Conservation (phyloP, 2,329 filamentous ascomycete species). For the Cordyceps pruinosa region DNA sequence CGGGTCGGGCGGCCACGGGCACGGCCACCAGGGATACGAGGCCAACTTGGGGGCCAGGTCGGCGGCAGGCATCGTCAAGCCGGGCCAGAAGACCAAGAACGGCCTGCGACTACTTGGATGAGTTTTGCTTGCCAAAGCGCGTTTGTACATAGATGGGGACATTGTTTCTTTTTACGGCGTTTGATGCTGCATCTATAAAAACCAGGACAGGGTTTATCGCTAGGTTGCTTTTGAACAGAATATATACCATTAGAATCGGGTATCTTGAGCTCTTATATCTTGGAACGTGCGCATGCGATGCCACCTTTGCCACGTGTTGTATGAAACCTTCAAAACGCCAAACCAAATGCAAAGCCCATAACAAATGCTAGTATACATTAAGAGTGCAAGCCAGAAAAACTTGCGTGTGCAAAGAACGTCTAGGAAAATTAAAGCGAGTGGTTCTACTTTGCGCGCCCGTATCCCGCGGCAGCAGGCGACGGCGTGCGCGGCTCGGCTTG, state of each 20-base stretch:
- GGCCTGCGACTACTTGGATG: slow-evolving; percentile 54
- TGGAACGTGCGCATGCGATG: background rate
- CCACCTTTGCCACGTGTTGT: background rate
- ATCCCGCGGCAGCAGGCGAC: background rate
- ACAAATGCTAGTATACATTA: slow-evolving; percentile 5
- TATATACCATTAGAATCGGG: slow-evolving; percentile 11
- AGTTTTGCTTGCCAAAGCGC: background rate
- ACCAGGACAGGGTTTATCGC: background rate
- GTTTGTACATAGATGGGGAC: background rate
- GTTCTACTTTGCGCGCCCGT: background rate
- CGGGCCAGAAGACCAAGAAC: slow-evolving; percentile 61
- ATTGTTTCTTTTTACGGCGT: background rate
- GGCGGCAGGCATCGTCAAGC: slow-evolving; percentile 51
- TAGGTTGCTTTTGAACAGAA: slow-evolving; percentile 1
- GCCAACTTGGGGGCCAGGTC: slow-evolving; percentile 42
- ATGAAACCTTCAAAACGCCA: slow-evolving; percentile 1
- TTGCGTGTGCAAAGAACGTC: background rate
- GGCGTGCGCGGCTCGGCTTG: slow-evolving; percentile 15
- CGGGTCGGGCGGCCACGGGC: slow-evolving; percentile 23
- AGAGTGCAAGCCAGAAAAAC: background rate
- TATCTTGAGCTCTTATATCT: slow-evolving; percentile 11
- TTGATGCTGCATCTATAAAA: background rate
- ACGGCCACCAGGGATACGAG: slow-evolving; percentile 33
- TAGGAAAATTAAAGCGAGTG: background rate
- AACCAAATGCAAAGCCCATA: background rate